A percentile compares a stretch with the other conserved stretches of the same genome.
phyloP scores from a whole-genome alignment of 2,329 filamentous ascomycete genomes.

The Penicillium sp. region DNA sequence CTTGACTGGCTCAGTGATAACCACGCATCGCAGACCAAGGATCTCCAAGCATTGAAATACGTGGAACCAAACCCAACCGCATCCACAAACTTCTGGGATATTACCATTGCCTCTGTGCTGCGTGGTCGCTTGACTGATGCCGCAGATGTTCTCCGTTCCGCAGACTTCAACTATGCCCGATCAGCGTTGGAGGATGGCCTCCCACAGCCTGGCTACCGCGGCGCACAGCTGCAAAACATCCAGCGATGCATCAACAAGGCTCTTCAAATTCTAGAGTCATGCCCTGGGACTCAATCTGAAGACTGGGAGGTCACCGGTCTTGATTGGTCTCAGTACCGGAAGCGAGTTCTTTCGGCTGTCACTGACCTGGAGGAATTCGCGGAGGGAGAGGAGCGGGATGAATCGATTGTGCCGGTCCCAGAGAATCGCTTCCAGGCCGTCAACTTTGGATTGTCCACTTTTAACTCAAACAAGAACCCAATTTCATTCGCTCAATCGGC shows the following conservation, averaged over 20 bases:
- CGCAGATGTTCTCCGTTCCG: slow-evolving; percentile 66
- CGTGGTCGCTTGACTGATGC: slow-evolving; percentile 71
- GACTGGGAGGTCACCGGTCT: slow-evolving; percentile 81
- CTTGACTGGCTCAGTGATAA: slow-evolving; percentile 78
- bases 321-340: slow-evolving; percentile 82
- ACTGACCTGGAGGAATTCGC: slow-evolving; percentile 73
- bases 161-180: slow-evolving; percentile 74
- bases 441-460: slow-evolving; percentile 45
- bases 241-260: slow-evolving; percentile 68
- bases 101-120: slow-evolving; percentile 69
- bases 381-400: slow-evolving; percentile 63
- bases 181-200: slow-evolving; percentile 62
- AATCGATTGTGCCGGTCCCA: slow-evolving; percentile 38
- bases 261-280: slow-evolving; percentile 67
- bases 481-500: slow-evolving; percentile 65
- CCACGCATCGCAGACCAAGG: slow-evolving; percentile 69
- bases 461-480: slow-evolving; percentile 46
- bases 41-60: slow-evolving; percentile 63
- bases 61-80: slow-evolving; percentile 70
- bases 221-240: slow-evolving; percentile 73
- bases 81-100: slow-evolving; percentile 80
- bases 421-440: slow-evolving; percentile 47
- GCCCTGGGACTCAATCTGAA: slow-evolving; percentile 60
- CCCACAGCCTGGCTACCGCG: slow-evolving; percentile 67
- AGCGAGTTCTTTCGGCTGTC: slow-evolving; percentile 66